phyloP scores from a whole-genome alignment of 306 rosid genomes.

The Cicer chorassanicum region DNA sequence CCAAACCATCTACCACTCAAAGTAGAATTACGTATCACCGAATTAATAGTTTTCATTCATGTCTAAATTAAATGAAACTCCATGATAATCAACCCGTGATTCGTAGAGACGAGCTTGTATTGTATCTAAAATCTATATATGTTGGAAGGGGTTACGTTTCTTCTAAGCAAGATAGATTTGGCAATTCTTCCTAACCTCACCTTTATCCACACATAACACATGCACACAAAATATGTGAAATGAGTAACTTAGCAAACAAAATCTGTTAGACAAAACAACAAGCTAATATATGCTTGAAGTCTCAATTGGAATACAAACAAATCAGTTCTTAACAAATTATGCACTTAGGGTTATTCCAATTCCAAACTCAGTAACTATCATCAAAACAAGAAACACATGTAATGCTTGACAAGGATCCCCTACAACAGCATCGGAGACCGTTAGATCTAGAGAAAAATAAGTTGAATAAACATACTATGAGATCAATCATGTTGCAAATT shows the following conservation, averaged over 20 bases:
- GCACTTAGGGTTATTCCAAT: not conserved
- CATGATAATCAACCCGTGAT: not conserved
- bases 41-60: not conserved
- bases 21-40: not conserved
- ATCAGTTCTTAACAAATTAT: not conserved
- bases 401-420: not conserved
- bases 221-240: not conserved
- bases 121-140: not conserved
- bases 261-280: constrained; percentile 14
- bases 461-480: constrained; percentile 16
- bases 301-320: constrained; percentile 3
- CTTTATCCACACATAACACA: not conserved
- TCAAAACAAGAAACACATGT: not conserved
- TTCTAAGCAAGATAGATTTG: not conserved
- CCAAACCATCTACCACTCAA: constrained; percentile 1
- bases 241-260: not conserved
- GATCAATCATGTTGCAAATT: constrained; percentile 34
- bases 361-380: constrained; percentile 10
- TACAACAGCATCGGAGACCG: too few relatives aligned
- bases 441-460: not conserved
- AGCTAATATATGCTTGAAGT: not conserved
- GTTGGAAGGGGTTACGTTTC: not conserved
- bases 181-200: not conserved
- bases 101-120: not conserved
- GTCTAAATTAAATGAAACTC: not conserved